These are phyloP conservation scores for Claviceps maximensis DNA, from an alignment of 2,329 filamentous ascomycete species.

Conservation along the genomic window DNA sequence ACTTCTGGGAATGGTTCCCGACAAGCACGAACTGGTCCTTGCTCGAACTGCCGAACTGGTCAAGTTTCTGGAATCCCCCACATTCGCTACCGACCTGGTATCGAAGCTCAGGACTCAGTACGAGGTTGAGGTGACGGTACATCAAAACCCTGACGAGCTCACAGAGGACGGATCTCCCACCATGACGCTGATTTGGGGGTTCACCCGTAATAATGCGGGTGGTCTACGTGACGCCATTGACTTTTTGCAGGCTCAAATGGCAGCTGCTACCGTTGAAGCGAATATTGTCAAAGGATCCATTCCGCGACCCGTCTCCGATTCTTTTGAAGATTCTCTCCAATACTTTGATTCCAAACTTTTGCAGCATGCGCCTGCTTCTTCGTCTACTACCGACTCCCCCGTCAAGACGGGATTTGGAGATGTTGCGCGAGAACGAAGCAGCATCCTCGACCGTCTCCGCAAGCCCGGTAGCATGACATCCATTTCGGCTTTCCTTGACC, in stretches of 20 bases:
- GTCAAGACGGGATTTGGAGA: conserved; percentile 75
- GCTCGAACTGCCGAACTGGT: conserved; percentile 62
- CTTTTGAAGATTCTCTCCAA: conserved; percentile 90
- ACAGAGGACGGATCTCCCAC: conserved; percentile 45
- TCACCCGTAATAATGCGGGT: conserved; percentile 94
- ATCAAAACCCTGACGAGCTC: conserved; percentile 46
- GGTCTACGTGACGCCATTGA: conserved; percentile 93
- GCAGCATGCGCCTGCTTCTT: conserved; percentile 74
- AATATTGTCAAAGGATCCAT: conserved; percentile 87
- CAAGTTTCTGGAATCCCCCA: conserved; percentile 67
- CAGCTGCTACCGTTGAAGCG: conserved; percentile 78
- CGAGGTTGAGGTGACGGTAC: conserved; percentile 73
- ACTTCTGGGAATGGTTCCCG: conserved; percentile 93
- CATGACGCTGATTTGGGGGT: conserved; percentile 58
- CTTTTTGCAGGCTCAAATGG: conserved; percentile 74
- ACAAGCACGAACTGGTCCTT: conserved; percentile 84
- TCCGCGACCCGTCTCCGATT: conserved; percentile 95
- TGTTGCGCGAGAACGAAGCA: conserved; percentile 62
- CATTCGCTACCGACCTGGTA: conserved; percentile 69
- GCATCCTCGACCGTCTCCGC: conserved; percentile 82
- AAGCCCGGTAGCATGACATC: conserved; percentile 92
- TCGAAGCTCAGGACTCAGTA: conserved; percentile 82
- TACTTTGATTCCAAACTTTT: conserved; percentile 96
- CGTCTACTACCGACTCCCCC: conserved; percentile 73
- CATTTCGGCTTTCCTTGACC: conserved; percentile 88